Conservation (phyloP, 768 basidiomycete species). For the Serpula lacrymans region DNA sequence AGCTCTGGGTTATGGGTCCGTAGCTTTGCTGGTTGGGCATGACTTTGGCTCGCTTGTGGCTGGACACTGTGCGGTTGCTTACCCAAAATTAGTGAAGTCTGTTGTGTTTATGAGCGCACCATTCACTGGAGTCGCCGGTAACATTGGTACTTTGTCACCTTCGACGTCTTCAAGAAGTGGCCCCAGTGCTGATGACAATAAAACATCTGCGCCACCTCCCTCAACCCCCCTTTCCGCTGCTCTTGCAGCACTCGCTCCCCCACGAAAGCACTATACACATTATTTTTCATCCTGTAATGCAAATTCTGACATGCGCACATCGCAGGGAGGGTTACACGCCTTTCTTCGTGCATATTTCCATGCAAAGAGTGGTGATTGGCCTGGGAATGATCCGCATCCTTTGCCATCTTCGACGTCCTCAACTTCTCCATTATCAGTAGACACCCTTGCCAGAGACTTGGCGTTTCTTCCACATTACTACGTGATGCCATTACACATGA, state of each 20-base stretch:
- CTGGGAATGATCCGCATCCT: slow-evolving; percentile 36
- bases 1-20: slow-evolving; percentile 46
- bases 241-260: slow-evolving; percentile 42
- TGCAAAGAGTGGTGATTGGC: slow-evolving; percentile 57
- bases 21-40: slow-evolving; percentile 54
- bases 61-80: slow-evolving; percentile 48
- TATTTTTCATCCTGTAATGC: slow-evolving; percentile 49
- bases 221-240: slow-evolving; percentile 6
- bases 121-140: slow-evolving; percentile 44
- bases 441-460: slow-evolving; percentile 28
- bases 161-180: slow-evolving; percentile 14
- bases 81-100: slow-evolving; percentile 53
- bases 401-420: slow-evolving; percentile 28
- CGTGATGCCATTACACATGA: slow-evolving; percentile 50
- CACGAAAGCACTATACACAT: slow-evolving; percentile 54
- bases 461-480: slow-evolving; percentile 55
- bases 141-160: no score
- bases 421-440: slow-evolving; percentile 16
- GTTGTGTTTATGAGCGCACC: slow-evolving; percentile 62
- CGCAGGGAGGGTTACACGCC: slow-evolving; percentile 18
- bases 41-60: slow-evolving; percentile 58
- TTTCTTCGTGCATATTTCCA: slow-evolving; percentile 33
- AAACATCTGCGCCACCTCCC: slow-evolving; percentile 10
- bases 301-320: slow-evolving; percentile 41
- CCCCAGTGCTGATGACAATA: slow-evolving; percentile 11